Evolutionary conservation across 139 green algal genomes (phyloP), one percentile per base, ranked within the genome.

Genomic region (Bryopsis sp.): DNA sequence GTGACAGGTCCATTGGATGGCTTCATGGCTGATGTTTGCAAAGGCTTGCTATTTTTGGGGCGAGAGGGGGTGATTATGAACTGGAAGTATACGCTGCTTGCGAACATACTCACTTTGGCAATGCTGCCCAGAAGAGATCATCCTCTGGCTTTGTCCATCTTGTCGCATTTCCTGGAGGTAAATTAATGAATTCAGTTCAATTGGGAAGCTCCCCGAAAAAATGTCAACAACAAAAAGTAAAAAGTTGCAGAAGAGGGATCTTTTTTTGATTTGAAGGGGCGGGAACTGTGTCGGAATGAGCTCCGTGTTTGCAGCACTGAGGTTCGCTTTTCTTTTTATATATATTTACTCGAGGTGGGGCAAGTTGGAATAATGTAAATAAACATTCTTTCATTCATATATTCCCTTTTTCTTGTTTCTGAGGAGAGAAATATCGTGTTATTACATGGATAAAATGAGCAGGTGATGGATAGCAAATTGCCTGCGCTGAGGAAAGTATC

Each of bases 31-130:
- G n/a, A n/a, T n/a, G n/a, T n/a, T n/a, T n/a, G n/a, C n/a, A n/a
- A n/a, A n/a, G n/a, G n/a, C n/a, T n/a, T 63, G 54, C 11, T n/a
- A 19, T 7, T 33, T 29, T 34, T 63, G 24, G 54, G 54, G 19
- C 11, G n/a, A 63, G 54, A 63, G n/a, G 54, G 54, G n/a, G 54
- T 63, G 7, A 15, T 63, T 35, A 15, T 29, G n/a, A 63, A 63
- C 54, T 63, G 54, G 54, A 63, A 63, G n/a, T 63, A 63, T 63
- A 15, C 19, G 11, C 54, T 63, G 54, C n/a, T 63, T 33, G 54
- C 54, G 7, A 63, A 63, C 26, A 63, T 63, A 8, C n/a, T 63
- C n/a, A 8, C n/a, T 8, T 19, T 63, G 11, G n/a, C n/a, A 8
- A 63, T 7, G 7, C 54, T 63, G 24, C 54, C 54, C 11, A 54